phyloP scores from a whole-genome alignment of 1,139 yeast species.

The Arxiozyma slooffiae region DNA sequence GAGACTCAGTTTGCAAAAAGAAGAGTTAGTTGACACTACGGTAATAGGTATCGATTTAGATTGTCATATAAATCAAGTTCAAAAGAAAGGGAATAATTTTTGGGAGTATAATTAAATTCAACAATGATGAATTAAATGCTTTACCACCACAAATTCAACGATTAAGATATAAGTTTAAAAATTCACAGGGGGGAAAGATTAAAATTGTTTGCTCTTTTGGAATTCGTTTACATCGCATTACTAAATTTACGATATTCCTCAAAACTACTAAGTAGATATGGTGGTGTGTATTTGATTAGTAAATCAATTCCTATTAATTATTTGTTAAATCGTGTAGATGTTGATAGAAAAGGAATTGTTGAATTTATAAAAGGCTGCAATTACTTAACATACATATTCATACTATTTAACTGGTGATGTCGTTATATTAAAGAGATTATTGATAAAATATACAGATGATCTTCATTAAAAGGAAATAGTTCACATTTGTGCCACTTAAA shows the following conservation, averaged over 20 bases:
- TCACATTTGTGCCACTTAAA: slow-evolving; percentile 70
- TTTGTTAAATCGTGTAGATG: slow-evolving; percentile 42
- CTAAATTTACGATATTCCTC: slow-evolving; percentile 58
- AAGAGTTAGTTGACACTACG: slow-evolving; percentile 30
- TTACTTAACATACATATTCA: slow-evolving; percentile 79
- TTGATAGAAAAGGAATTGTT: slow-evolving; percentile 39
- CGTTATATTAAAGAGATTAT: slow-evolving; percentile 81
- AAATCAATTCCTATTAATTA: slow-evolving; percentile 29
- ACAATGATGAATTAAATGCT: slow-evolving; percentile 12
- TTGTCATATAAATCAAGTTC: slow-evolving; percentile 22
- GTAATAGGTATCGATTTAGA: slow-evolving; percentile 29
- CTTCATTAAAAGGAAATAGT: slow-evolving; percentile 45
- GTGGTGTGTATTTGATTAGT: slow-evolving; percentile 44
- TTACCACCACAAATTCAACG: slow-evolving; percentile 16
- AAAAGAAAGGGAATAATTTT: slow-evolving; percentile 25
- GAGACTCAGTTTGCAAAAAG: slow-evolving; percentile 42
- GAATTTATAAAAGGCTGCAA: slow-evolving; percentile 63
- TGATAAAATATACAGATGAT: slow-evolving; percentile 65
- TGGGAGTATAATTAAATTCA: slow-evolving; percentile 22
- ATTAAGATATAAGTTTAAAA: slow-evolving; percentile 22
- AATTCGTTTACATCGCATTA: slow-evolving; percentile 37
- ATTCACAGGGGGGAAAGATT: slow-evolving; percentile 19
- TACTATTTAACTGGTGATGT: slow-evolving; percentile 81
- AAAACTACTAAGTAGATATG: slow-evolving; percentile 40
- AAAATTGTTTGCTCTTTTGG: slow-evolving; percentile 33